A percentile compares a stretch with the other conserved stretches of the same genome.
phyloP scores from a whole-genome alignment of 2,329 filamentous ascomycete species.

The Pseudodiploospora longispora region DNA sequence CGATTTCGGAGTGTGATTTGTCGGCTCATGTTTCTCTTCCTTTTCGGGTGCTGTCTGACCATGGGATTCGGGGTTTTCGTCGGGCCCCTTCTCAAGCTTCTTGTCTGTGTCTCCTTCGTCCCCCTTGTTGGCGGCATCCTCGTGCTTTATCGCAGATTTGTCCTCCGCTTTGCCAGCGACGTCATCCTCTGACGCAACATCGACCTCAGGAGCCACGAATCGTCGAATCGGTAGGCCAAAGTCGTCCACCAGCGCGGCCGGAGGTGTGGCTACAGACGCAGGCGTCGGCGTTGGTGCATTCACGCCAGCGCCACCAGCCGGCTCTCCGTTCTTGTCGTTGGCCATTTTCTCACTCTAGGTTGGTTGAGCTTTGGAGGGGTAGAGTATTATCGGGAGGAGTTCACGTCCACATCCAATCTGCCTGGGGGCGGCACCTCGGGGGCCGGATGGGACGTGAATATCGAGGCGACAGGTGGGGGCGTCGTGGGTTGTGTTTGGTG shows the following conservation, averaged over 20 bases:
- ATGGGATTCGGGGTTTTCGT: too few relatives aligned
- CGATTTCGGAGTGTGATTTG: conserved; percentile 9
- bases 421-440: conserved; percentile 9
- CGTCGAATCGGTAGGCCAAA: conserved; percentile 61
- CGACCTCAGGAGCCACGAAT: conserved; percentile 26
- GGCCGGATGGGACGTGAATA: conserved; percentile 16
- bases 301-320: conserved; percentile 11
- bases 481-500: conserved; percentile 4
- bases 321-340: conserved; percentile 15
- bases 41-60: too few relatives aligned
- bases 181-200: conserved; percentile 10
- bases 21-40: too few relatives aligned
- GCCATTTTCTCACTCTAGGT: conserved; percentile 11
- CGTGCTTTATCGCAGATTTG: conserved; percentile 4
- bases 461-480: not conserved
- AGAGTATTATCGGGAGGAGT: too few relatives aligned
- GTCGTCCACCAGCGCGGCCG: conserved; percentile 52
- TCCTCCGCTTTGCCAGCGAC: not conserved
- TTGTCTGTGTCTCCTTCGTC: not conserved
- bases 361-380: too few relatives aligned
- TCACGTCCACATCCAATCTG: conserved; percentile 20
- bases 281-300: conserved; percentile 5
- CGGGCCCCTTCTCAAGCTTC: too few relatives aligned
- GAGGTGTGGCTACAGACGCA: conserved; percentile 21
- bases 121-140: conserved; percentile 9